phyloP scores from a whole-genome alignment of 768 basidiomycete genomes.

The Tulasnella sp. region DNA sequence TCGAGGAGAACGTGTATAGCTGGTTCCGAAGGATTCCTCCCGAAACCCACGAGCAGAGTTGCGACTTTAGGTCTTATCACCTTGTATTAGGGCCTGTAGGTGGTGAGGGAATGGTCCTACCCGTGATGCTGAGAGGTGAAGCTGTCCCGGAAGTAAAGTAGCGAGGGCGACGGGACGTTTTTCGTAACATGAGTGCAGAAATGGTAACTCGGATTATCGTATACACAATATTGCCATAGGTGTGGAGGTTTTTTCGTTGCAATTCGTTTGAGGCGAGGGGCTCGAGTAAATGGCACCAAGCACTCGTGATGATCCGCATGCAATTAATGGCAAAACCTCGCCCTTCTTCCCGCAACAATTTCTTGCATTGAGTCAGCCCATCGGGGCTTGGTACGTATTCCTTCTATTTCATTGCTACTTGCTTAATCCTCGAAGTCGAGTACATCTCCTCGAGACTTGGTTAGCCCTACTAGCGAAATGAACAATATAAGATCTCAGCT shows the following conservation, averaged over 20 bases:
- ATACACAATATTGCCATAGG: neutral
- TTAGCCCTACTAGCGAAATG: neutral
- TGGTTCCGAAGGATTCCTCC: constrained; percentile 44
- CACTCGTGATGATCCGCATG: neutral
- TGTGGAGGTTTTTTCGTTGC: neutral
- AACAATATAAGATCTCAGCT: neutral
- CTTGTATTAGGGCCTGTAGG: constrained; percentile 28
- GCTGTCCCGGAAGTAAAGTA: neutral
- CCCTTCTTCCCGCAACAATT: neutral
- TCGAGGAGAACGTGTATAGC: constrained; percentile 64
- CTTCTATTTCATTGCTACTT: neutral
- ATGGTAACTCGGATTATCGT: too few species aligned
- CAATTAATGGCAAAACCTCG: neutral
- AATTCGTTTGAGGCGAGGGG: neutral
- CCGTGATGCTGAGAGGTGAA: neutral
- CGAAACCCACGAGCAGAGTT: constrained; percentile 35
- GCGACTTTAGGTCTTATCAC: constrained; percentile 46
- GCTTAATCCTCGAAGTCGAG: neutral
- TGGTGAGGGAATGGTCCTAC: constrained; percentile 2
- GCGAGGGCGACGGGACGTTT: too few species aligned
- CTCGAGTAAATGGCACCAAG: neutral
- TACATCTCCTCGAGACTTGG: neutral
- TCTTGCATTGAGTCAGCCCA: neutral
- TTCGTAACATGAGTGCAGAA: too few species aligned
- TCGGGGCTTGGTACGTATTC: neutral